These are phyloP conservation scores for Euphorbia peplus DNA, from an alignment of 345 rosid species.

Conservation along the genomic window DNA sequence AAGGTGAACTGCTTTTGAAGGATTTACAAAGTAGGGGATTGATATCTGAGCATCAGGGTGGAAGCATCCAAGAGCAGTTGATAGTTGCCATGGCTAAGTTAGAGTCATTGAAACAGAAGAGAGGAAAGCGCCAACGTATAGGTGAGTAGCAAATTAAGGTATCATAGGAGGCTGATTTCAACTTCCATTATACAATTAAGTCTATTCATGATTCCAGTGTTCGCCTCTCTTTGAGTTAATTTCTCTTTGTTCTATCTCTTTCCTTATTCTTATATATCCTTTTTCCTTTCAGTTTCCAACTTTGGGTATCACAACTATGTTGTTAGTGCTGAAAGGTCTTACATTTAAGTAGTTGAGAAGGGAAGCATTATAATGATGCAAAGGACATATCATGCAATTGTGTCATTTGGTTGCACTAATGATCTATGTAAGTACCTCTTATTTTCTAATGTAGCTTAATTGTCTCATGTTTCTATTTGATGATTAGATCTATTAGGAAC, in stretches of 20 bases:
- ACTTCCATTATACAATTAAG: neutral
- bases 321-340: neutral
- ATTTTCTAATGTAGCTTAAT: no score
- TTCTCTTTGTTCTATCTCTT: neutral
- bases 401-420: neutral
- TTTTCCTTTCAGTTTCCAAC: constrained; percentile 12
- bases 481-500: neutral
- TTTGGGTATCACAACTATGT: neutral
- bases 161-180: neutral
- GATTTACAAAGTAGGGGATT: constrained; percentile 63
- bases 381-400: no score
- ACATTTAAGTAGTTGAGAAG: neutral
- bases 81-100: constrained; percentile 42
- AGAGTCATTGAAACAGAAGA: constrained; percentile 41
- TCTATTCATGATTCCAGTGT: constrained; percentile 7
- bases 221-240: constrained; percentile 5
- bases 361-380: neutral
- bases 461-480: neutral
- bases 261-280: neutral
- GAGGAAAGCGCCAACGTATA: constrained; percentile 26
- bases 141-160: neutral
- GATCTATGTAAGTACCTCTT: neutral
- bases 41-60: constrained; percentile 34
- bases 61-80: constrained; percentile 37
- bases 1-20: constrained; percentile 44